Conservation (phyloP, 768 basidiomycete genomes). For the Boletus insuetus region DNA sequence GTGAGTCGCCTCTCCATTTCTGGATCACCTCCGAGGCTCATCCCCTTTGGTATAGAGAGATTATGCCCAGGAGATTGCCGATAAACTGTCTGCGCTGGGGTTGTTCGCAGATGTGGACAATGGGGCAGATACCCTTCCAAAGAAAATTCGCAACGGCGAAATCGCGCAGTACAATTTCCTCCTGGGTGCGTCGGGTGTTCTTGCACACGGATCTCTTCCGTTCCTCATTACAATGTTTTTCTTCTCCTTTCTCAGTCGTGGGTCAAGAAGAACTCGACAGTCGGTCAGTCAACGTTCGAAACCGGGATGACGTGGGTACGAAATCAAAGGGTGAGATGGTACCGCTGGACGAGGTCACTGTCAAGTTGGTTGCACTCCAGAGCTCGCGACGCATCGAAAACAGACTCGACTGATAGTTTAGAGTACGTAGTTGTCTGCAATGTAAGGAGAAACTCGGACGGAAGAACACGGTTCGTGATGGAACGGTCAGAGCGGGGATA, state of each 20-base stretch:
- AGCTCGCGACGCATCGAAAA: constrained; percentile 50
- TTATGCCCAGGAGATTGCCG: constrained; percentile 81
- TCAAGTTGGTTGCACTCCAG: constrained; percentile 75
- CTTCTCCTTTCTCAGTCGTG: constrained; percentile 58
- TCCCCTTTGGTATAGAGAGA: constrained; percentile 58
- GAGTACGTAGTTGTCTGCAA: constrained; percentile 8
- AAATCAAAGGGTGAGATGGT: constrained; percentile 79
- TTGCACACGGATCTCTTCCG: not conserved
- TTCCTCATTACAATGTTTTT: not conserved
- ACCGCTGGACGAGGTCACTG: constrained; percentile 64
- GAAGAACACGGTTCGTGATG: not conserved
- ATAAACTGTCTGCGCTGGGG: constrained; percentile 63
- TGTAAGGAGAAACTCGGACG: not conserved
- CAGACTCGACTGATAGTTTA: constrained; percentile 38
- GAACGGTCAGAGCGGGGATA: not conserved
- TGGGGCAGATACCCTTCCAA: constrained; percentile 85
- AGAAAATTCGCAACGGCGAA: constrained; percentile 98
- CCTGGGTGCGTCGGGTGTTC: constrained; percentile 57
- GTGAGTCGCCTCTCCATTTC: constrained; percentile 46
- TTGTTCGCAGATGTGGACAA: constrained; percentile 93
- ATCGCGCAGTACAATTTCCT: constrained; percentile 98
- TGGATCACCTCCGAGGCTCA: not conserved
- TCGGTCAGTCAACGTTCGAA: constrained; percentile 90
- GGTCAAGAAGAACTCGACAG: constrained; percentile 88
- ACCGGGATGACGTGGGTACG: constrained; percentile 88